These are phyloP conservation scores for Gamarada debralockiae DNA, from an alignment of 495 filamentous ascomycete species.

Conservation along the genomic window DNA sequence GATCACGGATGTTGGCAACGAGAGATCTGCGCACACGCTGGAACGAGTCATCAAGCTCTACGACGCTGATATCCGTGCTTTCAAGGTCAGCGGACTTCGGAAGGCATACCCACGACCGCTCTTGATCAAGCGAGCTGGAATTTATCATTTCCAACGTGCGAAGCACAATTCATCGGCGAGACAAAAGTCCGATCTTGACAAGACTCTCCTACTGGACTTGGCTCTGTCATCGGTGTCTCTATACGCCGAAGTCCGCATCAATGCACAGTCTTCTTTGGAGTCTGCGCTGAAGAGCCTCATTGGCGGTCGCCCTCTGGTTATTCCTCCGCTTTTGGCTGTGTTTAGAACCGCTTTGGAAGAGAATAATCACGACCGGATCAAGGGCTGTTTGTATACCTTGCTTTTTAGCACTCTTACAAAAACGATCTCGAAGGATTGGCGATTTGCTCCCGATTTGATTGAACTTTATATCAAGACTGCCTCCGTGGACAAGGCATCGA, in stretches of 20 bases:
- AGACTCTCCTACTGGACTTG: constrained; percentile 77
- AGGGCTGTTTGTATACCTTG: constrained; percentile 87
- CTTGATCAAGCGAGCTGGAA: constrained; percentile 82
- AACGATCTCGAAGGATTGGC: constrained; percentile 85
- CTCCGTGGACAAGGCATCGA: constrained; percentile 85
- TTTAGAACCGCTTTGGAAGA: constrained; percentile 78
- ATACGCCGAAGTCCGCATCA: constrained; percentile 91
- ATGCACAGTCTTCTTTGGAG: constrained; percentile 88
- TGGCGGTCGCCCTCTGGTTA: constrained; percentile 80
- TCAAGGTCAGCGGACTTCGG: constrained; percentile 87
- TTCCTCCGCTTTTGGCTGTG: constrained; percentile 76
- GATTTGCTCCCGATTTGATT: constrained; percentile 82
- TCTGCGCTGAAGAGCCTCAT: constrained; percentile 90
- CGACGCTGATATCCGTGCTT: constrained; percentile 78
- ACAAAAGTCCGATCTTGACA: constrained; percentile 79
- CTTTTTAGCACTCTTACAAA: constrained; percentile 86
- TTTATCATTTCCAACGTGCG: constrained; percentile 90
- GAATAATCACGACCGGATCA: constrained; percentile 83
- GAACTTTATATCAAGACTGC: constrained; percentile 85
- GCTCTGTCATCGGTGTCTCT: constrained; percentile 88
- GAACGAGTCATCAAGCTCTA: constrained; percentile 82
- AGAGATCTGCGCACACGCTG: constrained; percentile 88
- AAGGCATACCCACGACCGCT: constrained; percentile 91
- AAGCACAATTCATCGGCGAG: constrained; percentile 88
- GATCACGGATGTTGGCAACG: constrained; percentile 96